Evolutionary conservation across 2,329 filamentous ascomycete genomes (phyloP).

Genomic region (Claviceps capensis): DNA sequence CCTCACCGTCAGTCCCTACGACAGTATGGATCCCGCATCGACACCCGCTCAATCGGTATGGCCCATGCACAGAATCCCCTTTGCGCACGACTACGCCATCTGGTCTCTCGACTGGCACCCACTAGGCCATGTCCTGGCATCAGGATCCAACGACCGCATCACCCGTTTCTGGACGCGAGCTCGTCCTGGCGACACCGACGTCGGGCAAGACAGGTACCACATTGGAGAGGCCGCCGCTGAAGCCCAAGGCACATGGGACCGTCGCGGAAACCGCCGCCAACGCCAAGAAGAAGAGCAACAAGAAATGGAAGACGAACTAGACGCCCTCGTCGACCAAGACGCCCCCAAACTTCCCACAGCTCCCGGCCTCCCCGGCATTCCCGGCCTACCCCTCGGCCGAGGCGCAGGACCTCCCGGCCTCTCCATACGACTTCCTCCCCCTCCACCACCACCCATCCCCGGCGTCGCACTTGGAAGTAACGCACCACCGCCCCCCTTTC

Average conservation of each 20-base stretch:
- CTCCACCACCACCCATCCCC: slow-evolving; percentile 26
- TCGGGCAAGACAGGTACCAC: slow-evolving; percentile 84
- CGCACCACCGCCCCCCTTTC: slow-evolving; percentile 36
- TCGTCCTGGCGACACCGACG: slow-evolving; percentile 73
- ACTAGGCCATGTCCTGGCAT: slow-evolving; percentile 85
- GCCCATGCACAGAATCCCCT: slow-evolving; percentile 74
- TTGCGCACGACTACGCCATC: slow-evolving; percentile 86
- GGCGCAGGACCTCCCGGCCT: slow-evolving; percentile 23
- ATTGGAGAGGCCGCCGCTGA: slow-evolving; percentile 89
- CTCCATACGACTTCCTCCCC: slow-evolving; percentile 26
- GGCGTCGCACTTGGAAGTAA: slow-evolving; percentile 32
- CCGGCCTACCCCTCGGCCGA: slow-evolving; percentile 38
- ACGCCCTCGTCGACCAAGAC: slow-evolving; percentile 84
- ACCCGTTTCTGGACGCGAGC: slow-evolving; percentile 94
- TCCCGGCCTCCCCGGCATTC: slow-evolving; percentile 42
- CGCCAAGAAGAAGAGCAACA: slow-evolving; percentile 87
- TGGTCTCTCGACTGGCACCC: slow-evolving; percentile 99
- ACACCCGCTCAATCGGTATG: slow-evolving; percentile 82
- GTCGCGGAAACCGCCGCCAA: slow-evolving; percentile 62
- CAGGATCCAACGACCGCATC: slow-evolving; percentile 90
- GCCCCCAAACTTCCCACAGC: slow-evolving; percentile 38
- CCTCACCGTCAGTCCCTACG: slow-evolving; percentile 67
- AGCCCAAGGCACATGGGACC: slow-evolving; percentile 87
- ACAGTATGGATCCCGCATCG: slow-evolving; percentile 64
- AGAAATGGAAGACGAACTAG: slow-evolving; percentile 83